A percentile compares a stretch with the other conserved stretches of the same genome.
Conservation (phyloP, 2,329 filamentous ascomycete species). For the Diaporthe aspalathi region DNA sequence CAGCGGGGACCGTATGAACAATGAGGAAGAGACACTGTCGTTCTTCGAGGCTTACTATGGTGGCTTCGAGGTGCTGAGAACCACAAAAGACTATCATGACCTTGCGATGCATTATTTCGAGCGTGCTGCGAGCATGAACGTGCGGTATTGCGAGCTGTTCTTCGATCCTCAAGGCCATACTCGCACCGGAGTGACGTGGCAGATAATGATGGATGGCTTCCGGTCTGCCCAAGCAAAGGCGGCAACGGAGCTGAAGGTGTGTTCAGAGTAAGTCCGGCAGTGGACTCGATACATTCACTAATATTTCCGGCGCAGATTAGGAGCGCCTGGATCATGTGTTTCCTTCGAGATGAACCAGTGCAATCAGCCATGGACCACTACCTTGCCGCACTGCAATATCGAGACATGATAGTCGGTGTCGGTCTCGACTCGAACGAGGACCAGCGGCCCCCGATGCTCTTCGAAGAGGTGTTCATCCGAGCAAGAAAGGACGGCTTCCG, state of each 20-base stretch:
- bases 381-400: constrained; percentile 53
- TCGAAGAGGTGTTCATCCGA: constrained; percentile 53
- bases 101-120: constrained; percentile 53
- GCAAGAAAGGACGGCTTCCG: constrained; percentile 55
- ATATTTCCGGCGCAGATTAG: constrained; percentile 36
- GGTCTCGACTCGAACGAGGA: constrained; percentile 61
- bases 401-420: constrained; percentile 49
- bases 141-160: constrained; percentile 55
- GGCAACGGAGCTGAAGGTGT: constrained; percentile 42
- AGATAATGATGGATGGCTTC: constrained; percentile 51
- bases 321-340: constrained; percentile 55
- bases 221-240: constrained; percentile 48
- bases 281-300: neutral
- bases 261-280: neutral
- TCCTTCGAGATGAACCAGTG: constrained; percentile 54
- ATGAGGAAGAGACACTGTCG: constrained; percentile 45
- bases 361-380: constrained; percentile 54
- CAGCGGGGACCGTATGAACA: constrained; percentile 52
- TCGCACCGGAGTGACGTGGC: constrained; percentile 48
- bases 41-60: constrained; percentile 51
- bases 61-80: constrained; percentile 48
- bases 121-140: constrained; percentile 50
- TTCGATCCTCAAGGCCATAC: constrained; percentile 58
- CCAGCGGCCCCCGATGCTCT: constrained; percentile 57
- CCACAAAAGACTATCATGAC: constrained; percentile 53